A percentile compares a stretch with the other conserved stretches of the same genome.
Conservation (phyloP, 306 rosid genomes). For the Astragalus membranaceus region DNA sequence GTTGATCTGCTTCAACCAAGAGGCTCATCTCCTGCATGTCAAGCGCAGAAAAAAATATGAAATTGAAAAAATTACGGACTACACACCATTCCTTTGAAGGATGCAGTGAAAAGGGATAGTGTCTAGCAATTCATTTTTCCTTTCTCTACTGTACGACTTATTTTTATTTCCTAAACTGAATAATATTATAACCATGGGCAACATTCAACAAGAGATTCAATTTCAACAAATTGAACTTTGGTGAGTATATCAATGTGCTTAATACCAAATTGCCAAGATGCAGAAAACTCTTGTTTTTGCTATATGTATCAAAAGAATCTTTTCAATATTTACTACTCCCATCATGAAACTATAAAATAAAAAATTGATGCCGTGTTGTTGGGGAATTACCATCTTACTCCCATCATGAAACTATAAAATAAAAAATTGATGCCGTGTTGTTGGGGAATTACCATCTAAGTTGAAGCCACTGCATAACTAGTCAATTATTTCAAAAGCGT, state of each 20-base stretch:
- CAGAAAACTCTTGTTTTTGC: neutral
- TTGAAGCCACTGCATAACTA: neutral
- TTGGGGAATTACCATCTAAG: neutral
- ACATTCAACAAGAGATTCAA: neutral
- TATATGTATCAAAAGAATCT: neutral
- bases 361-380: neutral
- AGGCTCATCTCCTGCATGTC: constrained; percentile 91
- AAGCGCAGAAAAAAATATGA: constrained; percentile 2
- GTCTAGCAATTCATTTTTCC: neutral
- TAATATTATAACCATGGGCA: neutral
- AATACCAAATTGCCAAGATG: neutral
- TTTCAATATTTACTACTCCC: neutral
- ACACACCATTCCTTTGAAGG: neutral
- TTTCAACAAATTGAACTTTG: neutral
- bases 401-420: neutral
- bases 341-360: neutral
- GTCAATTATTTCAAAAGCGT: neutral
- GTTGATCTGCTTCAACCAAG: constrained; percentile 94
- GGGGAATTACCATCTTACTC: too few species aligned
- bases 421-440: neutral
- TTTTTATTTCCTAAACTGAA: neutral
- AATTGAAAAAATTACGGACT: neutral
- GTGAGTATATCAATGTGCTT: neutral
- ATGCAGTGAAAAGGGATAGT: neutral
- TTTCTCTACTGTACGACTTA: neutral